phyloP scores from a whole-genome alignment of 495 filamentous ascomycete genomes.

The Bathelium albidoporum region DNA sequence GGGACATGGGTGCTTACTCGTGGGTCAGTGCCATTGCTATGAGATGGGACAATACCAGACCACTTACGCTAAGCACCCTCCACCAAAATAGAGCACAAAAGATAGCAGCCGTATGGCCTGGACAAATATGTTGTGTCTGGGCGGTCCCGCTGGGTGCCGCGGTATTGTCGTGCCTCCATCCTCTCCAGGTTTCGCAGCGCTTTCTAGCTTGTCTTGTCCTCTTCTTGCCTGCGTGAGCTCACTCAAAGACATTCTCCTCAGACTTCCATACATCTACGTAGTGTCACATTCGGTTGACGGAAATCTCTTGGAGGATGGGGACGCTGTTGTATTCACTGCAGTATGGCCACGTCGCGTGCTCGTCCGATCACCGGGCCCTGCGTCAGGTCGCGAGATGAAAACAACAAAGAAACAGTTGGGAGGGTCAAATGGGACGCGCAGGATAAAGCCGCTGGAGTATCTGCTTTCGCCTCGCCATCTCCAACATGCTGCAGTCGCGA shows the following conservation, averaged over 20 bases:
- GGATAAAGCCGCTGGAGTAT: background rate
- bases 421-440: background rate
- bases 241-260: background rate
- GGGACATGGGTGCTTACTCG: conserved; percentile 43
- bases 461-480: background rate
- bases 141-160: conserved; percentile 50
- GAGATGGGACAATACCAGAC: conserved; percentile 33
- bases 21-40: background rate
- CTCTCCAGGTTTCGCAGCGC: background rate
- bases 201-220: background rate
- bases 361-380: background rate
- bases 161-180: background rate
- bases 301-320: background rate
- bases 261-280: background rate
- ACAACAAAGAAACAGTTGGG: background rate
- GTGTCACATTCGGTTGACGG: background rate
- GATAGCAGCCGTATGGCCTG: conserved; percentile 56
- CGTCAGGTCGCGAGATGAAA: background rate
- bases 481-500: too few species aligned
- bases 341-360: background rate
- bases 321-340: background rate
- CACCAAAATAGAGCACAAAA: conserved; percentile 52
- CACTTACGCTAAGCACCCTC: conserved; percentile 13
- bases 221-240: background rate
- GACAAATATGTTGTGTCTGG: conserved; percentile 56